phyloP scores from a whole-genome alignment of 1,284 basidiomycete genomes.

The Ustilago sp. region DNA sequence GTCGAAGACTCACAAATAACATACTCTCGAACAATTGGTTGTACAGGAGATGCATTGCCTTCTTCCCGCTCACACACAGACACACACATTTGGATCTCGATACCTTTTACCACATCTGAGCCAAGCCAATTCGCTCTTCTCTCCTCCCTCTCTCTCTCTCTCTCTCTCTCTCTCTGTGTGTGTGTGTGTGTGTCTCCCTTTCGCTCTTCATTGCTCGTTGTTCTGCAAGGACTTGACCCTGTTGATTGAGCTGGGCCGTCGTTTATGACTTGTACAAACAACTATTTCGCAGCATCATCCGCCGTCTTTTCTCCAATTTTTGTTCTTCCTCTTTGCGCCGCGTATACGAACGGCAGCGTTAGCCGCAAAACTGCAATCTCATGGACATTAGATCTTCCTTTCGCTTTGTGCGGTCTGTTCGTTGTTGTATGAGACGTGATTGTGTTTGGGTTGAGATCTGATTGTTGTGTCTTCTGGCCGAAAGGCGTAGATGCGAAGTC shows the following conservation, averaged over 20 bases:
- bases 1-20: not conserved
- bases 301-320: slow-evolving; percentile 4
- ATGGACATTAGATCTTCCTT: slow-evolving; percentile 22
- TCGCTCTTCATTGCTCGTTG: not conserved
- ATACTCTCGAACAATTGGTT: slow-evolving; percentile 23
- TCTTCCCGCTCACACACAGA: not conserved
- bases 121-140: slow-evolving; percentile 6
- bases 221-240: not conserved
- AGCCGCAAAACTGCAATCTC: slow-evolving; percentile 18
- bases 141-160: not conserved
- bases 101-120: not conserved
- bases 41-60: slow-evolving; percentile 10
- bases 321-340: not conserved
- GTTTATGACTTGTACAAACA: not conserved
- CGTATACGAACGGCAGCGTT: not conserved
- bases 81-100: not conserved
- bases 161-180: no score
- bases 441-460: not conserved
- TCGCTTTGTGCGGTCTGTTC: not conserved
- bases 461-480: not conserved
- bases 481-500: not conserved
- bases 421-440: not conserved
- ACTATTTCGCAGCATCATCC: slow-evolving; percentile 3
- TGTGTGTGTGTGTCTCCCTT: not conserved
- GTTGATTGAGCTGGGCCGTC: not conserved